Base-by-base conservation (phyloP, 805 yeast genomes). In the Candida methanosorbosa region DNA sequence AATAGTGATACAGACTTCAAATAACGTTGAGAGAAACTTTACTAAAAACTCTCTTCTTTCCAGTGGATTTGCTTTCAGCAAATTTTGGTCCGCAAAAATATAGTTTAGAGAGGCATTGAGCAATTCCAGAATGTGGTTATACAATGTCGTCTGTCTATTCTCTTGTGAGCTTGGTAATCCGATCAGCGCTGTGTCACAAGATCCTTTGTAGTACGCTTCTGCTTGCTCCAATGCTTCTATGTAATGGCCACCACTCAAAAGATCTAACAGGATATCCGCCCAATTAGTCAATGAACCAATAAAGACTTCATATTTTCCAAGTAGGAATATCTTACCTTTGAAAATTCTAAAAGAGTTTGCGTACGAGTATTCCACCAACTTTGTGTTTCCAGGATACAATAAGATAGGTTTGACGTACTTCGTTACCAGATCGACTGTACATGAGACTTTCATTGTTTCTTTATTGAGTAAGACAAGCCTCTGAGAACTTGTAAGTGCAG, bases 261-360 rank as follows among this genome's bases (percentile, higher is more conserved):
- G 48, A 6, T 56, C 61, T 38, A 71, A 52, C 2, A 83, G 52
- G 19, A 65, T 60, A 43, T 81, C 88, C 0, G 80, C 84, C 95
- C 87, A 85, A 44, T 69, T 75, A 3, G 75, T 61, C 13, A 75
- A 54, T 18, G 74, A 62, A 0, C 88, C 94, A 3, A 78, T 64
- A 5, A 59, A 58, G 29, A 75, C 48, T 37, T 72, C 78, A 35
- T 68, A 66, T 27, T 63, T 59, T 0, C 81, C 81, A 33, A 78
- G 44, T 1, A 75, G 37, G 44, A 76, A 68, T 0, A 85, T 31
- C 17, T 70, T 64, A 2, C 70, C 65, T 39, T 63, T 72, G 39
- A 58, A 62, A 0, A 61, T 50, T 36, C 46, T 54, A 25, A 68
- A 49, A 3, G 72, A 49, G 24, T 59, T 54, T 22, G 37, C 18